Evolutionary conservation across 2,329 filamentous ascomycete species (phyloP).

Genomic region (Pseudopithomyces maydicus): DNA sequence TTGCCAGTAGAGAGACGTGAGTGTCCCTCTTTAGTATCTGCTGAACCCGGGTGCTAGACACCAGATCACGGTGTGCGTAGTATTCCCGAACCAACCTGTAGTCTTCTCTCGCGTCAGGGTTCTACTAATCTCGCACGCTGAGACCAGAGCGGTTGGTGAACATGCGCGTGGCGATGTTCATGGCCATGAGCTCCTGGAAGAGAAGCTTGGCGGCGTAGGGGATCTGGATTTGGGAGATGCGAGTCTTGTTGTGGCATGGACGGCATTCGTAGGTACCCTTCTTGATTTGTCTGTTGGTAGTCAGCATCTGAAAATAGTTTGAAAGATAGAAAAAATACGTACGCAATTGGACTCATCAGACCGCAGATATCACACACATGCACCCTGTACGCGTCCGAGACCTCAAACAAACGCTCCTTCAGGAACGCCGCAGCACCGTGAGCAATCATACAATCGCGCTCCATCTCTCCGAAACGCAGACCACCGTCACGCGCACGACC

Average conservation of each 20-base stretch:
- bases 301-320: slow-evolving; percentile 21
- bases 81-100: neutral
- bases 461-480: slow-evolving; percentile 99
- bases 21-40: neutral
- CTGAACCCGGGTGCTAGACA: neutral
- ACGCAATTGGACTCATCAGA: slow-evolving; percentile 98
- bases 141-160: slow-evolving; percentile 86
- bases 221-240: slow-evolving; percentile 96
- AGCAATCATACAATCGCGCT: slow-evolving; percentile 99
- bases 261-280: slow-evolving; percentile 97
- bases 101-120: neutral
- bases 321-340: slow-evolving; percentile 58
- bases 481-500: slow-evolving; percentile 98
- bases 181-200: slow-evolving; percentile 96
- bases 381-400: slow-evolving; percentile 96
- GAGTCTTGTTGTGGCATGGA: slow-evolving; percentile 98
- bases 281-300: slow-evolving; percentile 73
- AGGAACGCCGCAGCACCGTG: slow-evolving; percentile 96
- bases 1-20: neutral
- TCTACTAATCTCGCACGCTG: slow-evolving; percentile 60
- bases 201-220: slow-evolving; percentile 97
- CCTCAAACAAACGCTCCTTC: slow-evolving; percentile 96
- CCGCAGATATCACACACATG: slow-evolving; percentile 99
- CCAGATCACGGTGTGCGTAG: neutral
- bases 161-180: slow-evolving; percentile 98